Conservation (phyloP, 345 rosid species). For the Capsella bursapastoris region DNA sequence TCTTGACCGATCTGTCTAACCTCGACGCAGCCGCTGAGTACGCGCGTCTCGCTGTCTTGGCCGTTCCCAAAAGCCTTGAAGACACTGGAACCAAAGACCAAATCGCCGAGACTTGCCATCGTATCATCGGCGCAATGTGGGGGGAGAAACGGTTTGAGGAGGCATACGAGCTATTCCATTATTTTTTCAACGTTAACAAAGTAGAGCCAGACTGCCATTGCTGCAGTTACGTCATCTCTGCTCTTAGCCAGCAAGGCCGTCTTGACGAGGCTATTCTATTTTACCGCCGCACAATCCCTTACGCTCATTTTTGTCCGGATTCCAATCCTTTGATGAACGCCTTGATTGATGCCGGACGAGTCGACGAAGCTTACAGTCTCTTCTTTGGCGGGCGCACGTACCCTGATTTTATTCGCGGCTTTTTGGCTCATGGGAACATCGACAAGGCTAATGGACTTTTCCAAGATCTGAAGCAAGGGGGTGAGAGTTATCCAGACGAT, state of each 20-base stretch:
- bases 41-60: neutral
- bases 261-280: neutral
- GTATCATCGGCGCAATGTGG: neutral
- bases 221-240: neutral
- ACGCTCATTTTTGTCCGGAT: too few species aligned
- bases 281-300: neutral
- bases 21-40: neutral
- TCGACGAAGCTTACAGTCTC: neutral
- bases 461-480: neutral
- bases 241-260: neutral
- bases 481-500: neutral
- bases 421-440: neutral
- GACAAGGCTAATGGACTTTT: too few species aligned
- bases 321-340: neutral
- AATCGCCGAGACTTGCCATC: neutral
- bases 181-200: neutral
- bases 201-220: neutral
- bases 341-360: neutral
- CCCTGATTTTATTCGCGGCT: neutral
- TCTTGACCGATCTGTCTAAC: neutral
- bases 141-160: neutral
- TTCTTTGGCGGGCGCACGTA: neutral
- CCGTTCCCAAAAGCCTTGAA: neutral
- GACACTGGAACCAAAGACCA: neutral
- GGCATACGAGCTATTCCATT: neutral